phyloP scores from a whole-genome alignment of 805 yeast species.

The Metschnikowia baotianmanensis region DNA sequence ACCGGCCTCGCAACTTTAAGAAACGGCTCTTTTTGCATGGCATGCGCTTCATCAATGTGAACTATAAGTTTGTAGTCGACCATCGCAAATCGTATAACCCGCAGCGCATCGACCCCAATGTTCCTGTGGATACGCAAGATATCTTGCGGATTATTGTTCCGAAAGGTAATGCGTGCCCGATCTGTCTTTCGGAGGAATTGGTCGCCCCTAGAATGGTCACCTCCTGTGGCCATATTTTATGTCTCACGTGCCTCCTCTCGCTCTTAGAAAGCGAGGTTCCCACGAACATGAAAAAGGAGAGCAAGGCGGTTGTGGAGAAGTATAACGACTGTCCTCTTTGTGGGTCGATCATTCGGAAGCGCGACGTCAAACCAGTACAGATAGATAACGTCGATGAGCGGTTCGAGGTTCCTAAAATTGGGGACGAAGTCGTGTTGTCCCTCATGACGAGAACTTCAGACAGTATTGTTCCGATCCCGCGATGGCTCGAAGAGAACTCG shows the following conservation, averaged over 20 bases:
- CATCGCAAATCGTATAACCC: conserved; percentile 50
- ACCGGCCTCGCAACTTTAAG: conserved; percentile 13
- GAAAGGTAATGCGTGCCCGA: conserved; percentile 81
- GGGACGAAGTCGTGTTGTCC: conserved; percentile 55
- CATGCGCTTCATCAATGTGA: conserved; percentile 73
- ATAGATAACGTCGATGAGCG: conserved; percentile 47
- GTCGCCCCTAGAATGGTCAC: conserved; percentile 91
- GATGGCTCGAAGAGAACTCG: conserved; percentile 26
- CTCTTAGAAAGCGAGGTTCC: conserved; percentile 58
- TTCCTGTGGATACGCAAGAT: conserved; percentile 58
- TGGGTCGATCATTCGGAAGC: conserved; percentile 49
- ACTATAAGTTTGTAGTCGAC: conserved; percentile 81
- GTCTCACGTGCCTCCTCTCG: conserved; percentile 76
- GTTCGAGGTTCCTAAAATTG: conserved; percentile 56
- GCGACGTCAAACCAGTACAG: conserved; percentile 65
- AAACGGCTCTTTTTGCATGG: conserved; percentile 53
- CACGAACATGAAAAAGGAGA: conserved; percentile 34
- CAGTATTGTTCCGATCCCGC: conserved; percentile 50
- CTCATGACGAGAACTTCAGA: conserved; percentile 53
- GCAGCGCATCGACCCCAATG: conserved; percentile 71
- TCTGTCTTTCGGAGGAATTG: conserved; percentile 80
- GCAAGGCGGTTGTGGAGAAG: conserved; percentile 40
- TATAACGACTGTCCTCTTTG: conserved; percentile 82
- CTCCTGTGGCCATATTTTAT: conserved; percentile 89
- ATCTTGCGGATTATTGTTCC: conserved; percentile 76